Percentiles rank a stretch among this genome's conserved stretches.
phyloP scores from a whole-genome alignment of 2,329 filamentous ascomycete species.

The Fusarium chuoi region DNA sequence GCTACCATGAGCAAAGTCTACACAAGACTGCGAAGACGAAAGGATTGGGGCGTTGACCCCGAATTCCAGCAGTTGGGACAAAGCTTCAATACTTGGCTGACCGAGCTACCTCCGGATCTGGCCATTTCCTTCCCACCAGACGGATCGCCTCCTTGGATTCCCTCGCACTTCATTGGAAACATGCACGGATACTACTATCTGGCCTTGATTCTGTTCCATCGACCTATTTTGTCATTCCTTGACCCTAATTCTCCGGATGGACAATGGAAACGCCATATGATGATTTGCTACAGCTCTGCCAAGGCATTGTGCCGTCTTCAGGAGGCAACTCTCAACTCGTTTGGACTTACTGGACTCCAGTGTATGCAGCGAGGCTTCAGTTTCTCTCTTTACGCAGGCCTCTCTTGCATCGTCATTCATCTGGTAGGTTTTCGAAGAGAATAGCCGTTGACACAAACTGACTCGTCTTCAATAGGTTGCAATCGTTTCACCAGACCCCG shows the following conservation, averaged over 20 bases:
- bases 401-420: conserved; percentile 93
- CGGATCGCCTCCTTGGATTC: conserved; percentile 83
- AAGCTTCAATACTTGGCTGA: conserved; percentile 78
- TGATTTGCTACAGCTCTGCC: conserved; percentile 84
- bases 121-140: conserved; percentile 81
- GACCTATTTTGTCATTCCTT: conserved; percentile 84
- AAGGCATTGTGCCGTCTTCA: conserved; percentile 88
- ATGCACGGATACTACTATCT: conserved; percentile 91
- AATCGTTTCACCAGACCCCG: conserved; percentile 90
- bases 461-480: conserved; percentile 70
- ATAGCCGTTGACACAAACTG: not conserved
- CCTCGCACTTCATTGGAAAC: conserved; percentile 89
- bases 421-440: conserved; percentile 68
- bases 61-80: conserved; percentile 84
- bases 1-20: conserved; percentile 81
- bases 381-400: conserved; percentile 91
- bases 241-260: conserved; percentile 76
- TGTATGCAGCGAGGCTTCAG: conserved; percentile 96
- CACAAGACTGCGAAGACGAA: conserved; percentile 76
- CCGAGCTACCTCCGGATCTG: conserved; percentile 81
- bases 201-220: conserved; percentile 84
- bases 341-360: conserved; percentile 81
- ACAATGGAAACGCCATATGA: conserved; percentile 89
- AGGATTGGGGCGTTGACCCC: conserved; percentile 89
- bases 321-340: conserved; percentile 81